A percentile compares a stretch with the other conserved stretches of the same genome.
Conservation (phyloP, 23 red algal species). For the Pyropia yezoensis region DNA sequence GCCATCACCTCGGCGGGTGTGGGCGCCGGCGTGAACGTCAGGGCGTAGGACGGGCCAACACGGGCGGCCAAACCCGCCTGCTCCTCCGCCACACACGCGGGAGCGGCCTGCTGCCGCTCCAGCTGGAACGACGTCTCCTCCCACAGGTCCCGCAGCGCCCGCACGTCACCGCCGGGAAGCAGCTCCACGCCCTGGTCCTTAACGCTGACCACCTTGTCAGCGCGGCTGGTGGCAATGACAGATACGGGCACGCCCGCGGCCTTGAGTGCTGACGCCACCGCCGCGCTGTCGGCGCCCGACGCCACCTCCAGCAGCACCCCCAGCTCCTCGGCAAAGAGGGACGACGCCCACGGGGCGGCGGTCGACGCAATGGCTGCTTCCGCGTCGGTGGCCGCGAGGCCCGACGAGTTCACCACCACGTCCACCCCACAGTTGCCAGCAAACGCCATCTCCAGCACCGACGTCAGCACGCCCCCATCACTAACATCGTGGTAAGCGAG, state of each 20-base stretch:
- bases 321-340: conserved; percentile 75
- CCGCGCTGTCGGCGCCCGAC: not conserved
- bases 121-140: conserved; percentile 84
- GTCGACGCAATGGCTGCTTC: too few relatives aligned
- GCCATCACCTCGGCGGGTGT: conserved; percentile 20
- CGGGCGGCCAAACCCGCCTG: conserved; percentile 8
- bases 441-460: conserved; percentile 93
- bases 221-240: conserved; percentile 27
- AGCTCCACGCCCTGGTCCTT: conserved; percentile 8
- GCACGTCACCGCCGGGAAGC: conserved; percentile 32
- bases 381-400: conserved; percentile 1
- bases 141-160: conserved; percentile 67
- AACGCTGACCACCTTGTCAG: conserved; percentile 15
- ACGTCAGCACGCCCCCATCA: conserved; percentile 73
- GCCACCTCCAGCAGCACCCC: conserved; percentile 77
- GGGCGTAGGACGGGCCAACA: conserved; percentile 32
- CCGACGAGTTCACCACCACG: conserved; percentile 16
- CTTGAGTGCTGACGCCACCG: conserved; percentile 12
- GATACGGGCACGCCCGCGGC: conserved; percentile 21
- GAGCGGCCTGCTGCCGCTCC: conserved; percentile 75
- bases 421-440: conserved; percentile 95
- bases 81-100: conserved; percentile 40
- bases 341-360: not conserved
- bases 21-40: conserved; percentile 23
- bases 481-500: conserved; percentile 94